Conservation (phyloP, 2,329 filamentous ascomycete genomes). For the Pleoardoris graminearum region DNA sequence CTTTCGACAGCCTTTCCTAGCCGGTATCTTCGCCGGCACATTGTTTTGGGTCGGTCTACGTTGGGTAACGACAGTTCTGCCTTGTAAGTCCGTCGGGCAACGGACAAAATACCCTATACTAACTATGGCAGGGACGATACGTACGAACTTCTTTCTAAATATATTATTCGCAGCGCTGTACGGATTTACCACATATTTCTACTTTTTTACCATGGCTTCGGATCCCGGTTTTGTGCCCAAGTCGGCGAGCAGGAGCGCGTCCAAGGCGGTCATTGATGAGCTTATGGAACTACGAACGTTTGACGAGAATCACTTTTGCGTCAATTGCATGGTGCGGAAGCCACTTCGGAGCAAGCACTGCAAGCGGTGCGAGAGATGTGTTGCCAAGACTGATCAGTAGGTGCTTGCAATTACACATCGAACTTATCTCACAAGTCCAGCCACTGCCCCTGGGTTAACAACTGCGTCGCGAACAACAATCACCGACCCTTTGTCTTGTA, state of each 20-base stretch:
- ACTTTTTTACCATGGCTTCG: conserved; percentile 78
- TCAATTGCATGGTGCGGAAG: conserved; percentile 90
- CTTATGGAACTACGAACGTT: conserved; percentile 84
- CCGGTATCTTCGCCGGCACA: conserved; percentile 88
- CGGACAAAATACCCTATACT: background rate
- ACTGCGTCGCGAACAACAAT: conserved; percentile 94
- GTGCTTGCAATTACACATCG: conserved; percentile 44
- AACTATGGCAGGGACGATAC: conserved; percentile 60
- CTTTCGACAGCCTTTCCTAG: conserved; percentile 76
- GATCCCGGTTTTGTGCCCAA: conserved; percentile 95
- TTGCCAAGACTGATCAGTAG: conserved; percentile 96
- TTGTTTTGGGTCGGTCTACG: conserved; percentile 78
- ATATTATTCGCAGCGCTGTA: conserved; percentile 70
- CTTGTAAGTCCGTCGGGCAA: conserved; percentile 55
- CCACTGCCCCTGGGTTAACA: conserved; percentile 97
- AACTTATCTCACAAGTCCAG: conserved; percentile 52
- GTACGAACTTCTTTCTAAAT: conserved; percentile 73
- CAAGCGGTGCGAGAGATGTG: conserved; percentile 84
- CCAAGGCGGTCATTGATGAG: conserved; percentile 86
- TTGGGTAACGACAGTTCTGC: conserved; percentile 75
- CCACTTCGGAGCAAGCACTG: conserved; percentile 96
- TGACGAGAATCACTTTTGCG: conserved; percentile 92
- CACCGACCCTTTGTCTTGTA: conserved; percentile 95
- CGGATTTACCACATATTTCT: conserved; percentile 79
- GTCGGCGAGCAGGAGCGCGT: conserved; percentile 82